These are phyloP conservation scores for Candida xiaguanensis DNA, from an alignment of 805 yeast genomes.

Conservation along the genomic window DNA sequence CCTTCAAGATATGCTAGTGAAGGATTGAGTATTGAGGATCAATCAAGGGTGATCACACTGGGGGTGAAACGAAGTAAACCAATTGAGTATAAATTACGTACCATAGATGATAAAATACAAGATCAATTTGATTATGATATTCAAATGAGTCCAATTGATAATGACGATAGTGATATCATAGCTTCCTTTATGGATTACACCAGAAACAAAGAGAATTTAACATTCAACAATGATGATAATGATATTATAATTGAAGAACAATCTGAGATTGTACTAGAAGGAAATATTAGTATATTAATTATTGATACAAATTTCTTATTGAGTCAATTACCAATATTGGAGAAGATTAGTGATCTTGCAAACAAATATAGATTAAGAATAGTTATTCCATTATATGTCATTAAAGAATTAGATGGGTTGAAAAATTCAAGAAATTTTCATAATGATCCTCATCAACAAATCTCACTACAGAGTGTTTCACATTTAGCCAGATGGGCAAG, in stretches of 20 bases:
- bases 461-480: constrained; percentile 39
- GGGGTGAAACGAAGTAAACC: constrained; percentile 18
- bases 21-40: constrained; percentile 26
- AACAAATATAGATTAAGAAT: constrained; percentile 44
- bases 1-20: constrained; percentile 38
- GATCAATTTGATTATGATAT: constrained; percentile 30
- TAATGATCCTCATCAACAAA: constrained; percentile 9
- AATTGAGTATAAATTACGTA: constrained; percentile 25
- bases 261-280: constrained; percentile 13
- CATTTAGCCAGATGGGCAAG: constrained; percentile 66
- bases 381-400: constrained; percentile 67
- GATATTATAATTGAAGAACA: constrained; percentile 14
- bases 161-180: constrained; percentile 39
- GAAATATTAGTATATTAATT: constrained; percentile 45
- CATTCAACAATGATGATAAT: constrained; percentile 11
- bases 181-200: constrained; percentile 33
- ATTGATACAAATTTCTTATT: constrained; percentile 83
- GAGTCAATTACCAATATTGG: constrained; percentile 59
- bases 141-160: constrained; percentile 48
- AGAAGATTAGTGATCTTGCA: constrained; percentile 44
- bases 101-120: constrained; percentile 10
- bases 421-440: constrained; percentile 41
- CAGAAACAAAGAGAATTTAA: constrained; percentile 5
- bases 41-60: constrained; percentile 21
- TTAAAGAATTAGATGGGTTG: constrained; percentile 80